Base-by-base conservation (phyloP, 148 eudicot genomes). In the Simmondsia chinensis region DNA sequence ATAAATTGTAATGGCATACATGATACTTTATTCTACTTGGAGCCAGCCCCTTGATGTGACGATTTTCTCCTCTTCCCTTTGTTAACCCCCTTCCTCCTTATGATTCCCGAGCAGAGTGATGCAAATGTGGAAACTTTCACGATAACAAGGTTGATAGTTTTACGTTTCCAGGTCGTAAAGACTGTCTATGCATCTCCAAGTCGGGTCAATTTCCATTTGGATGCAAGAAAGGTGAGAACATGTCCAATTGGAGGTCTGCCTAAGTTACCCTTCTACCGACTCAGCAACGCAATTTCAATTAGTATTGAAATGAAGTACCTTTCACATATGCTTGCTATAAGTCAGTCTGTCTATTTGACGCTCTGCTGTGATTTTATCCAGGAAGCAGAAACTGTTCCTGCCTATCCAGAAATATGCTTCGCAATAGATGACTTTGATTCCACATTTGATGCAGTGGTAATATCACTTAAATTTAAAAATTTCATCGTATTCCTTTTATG, bases 141-240 rank as follows among this genome's bases (percentile, higher is more conserved):
- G n/a, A n/a, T n/a, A n/a, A n/a, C n/a, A n/a, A n/a, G n/a, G 6
- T 2, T 30, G 10, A 2, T 24, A n/a, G 25, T 52, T 29, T 18
- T 28, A 19, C 33, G 17, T 48, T 31, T 42, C 9, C 64, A 93
- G 99, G 94, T 93, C 57, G 79, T 93, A 31, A 93, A 93, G 72
- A 93, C 99, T 39, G 99, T 93, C 33, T 93, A 93, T 75, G 99
- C 99, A 22, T 93, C 99, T 43, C 94, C 99, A 58, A 93, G 96
- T 58, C 96, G 99, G 44, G 77, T 93, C 24, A 66, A 93, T 57
- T 93, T 93, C 51, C 99, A 86, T 71, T 70, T 93, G 73, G 99
- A 93, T 71, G 78, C 99, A 35, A 79, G 79, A 56, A 93, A 93
- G 99, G 99, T 55, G 69, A 79, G 84, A 34, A 4, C 48, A 38